These are phyloP conservation scores for Wickerhamiella hasegawae DNA, from an alignment of 805 yeast species.

Conservation along the genomic window DNA sequence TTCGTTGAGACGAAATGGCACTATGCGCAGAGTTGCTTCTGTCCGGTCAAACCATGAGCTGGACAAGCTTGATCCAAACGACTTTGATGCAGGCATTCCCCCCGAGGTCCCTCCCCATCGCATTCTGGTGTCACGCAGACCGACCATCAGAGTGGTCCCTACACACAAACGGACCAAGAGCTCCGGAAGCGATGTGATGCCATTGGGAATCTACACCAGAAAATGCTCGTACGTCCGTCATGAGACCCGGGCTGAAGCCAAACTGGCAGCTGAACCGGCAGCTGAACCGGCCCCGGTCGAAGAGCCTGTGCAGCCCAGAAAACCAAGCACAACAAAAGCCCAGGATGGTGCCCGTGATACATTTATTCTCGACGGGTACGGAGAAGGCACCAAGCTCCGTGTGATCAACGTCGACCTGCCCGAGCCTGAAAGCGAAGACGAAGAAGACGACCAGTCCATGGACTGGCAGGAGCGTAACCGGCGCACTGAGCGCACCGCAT, in stretches of 20 bases:
- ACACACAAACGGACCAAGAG: not conserved
- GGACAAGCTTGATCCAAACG: not conserved
- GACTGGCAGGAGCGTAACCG: not conserved
- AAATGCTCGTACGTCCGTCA: not conserved
- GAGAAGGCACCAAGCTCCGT: not conserved
- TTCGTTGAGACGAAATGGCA: no score
- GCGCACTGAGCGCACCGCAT: not conserved
- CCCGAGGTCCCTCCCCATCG: slow-evolving; percentile 6
- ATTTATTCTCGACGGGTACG: slow-evolving; percentile 5
- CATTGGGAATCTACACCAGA: not conserved
- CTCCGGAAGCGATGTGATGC: not conserved
- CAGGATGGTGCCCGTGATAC: not conserved
- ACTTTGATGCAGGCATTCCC: slow-evolving; percentile 4
- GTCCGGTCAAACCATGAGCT: no score
- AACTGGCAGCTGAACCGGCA: no score
- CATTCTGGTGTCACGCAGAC: slow-evolving; percentile 3
- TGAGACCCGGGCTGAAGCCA: not conserved
- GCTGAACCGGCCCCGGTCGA: not conserved
- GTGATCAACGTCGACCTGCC: slow-evolving; percentile 2
- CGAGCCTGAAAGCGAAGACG: not conserved
- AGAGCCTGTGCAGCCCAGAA: not conserved
- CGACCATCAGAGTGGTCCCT: not conserved
- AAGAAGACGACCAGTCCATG: not conserved
- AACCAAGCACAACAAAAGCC: not conserved
- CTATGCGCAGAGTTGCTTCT: no score